Conservation (phyloP, 345 rosid genomes). For the Eucalyptus marginata region DNA sequence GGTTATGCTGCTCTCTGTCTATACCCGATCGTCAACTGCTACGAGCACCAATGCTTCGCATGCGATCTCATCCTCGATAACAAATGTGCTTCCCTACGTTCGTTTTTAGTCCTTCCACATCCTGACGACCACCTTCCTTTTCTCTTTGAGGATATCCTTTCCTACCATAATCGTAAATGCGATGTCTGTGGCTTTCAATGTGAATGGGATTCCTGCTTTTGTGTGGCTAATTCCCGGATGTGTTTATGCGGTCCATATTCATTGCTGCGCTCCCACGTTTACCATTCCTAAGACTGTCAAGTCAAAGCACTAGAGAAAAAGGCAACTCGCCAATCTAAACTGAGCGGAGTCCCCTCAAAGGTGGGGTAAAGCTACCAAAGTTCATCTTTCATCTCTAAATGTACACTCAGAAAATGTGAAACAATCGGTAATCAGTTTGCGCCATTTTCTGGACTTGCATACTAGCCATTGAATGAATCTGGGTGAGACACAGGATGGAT, state of each 20-base stretch:
- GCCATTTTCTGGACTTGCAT: not conserved
- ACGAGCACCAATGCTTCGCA: no score
- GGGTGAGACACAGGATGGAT: not conserved
- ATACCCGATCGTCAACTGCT: not conserved
- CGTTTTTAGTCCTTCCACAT: not conserved
- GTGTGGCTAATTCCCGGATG: not conserved
- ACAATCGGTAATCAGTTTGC: not conserved
- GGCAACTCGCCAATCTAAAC: not conserved
- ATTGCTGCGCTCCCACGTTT: accelerated
- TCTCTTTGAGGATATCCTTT: not conserved
- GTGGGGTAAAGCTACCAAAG: not conserved
- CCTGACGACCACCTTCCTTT: not conserved
- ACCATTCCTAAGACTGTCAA: not conserved
- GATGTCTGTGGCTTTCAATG: not conserved
- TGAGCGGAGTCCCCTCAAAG: not conserved
- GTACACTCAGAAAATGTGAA: not conserved
- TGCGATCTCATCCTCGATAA: no score
- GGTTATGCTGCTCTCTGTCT: not conserved
- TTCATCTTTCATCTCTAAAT: not conserved
- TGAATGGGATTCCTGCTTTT: not conserved
- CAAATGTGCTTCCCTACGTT: not conserved
- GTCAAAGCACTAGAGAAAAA: not conserved
- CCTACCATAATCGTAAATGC: not conserved
- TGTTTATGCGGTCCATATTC: not conserved
- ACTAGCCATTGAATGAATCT: not conserved